Base-by-base conservation (phyloP, 169 alveolate genomes). In the Cryptosporidium felis region DNA sequence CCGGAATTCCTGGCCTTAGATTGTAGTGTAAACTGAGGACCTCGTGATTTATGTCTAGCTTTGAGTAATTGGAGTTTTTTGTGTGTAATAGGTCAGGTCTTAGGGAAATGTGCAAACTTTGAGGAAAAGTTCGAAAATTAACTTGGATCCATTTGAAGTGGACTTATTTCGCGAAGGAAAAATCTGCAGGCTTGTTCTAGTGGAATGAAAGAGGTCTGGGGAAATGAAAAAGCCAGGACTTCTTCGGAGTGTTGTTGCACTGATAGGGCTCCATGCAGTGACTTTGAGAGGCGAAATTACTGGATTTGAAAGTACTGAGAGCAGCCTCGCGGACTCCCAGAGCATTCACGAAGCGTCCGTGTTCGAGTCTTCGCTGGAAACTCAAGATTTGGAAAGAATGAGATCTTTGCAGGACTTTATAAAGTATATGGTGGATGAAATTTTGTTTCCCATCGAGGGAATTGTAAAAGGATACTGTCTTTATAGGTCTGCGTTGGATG, bases 401-500 rank as follows among this genome's bases (percentile, higher is more conserved):
- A 65, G 30, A 14, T n/a, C 12, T 26, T 6, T 65, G 62, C 49
- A 65, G 4, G 85, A 53, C 21, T 53, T 51, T 38, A 6, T 74
- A 1, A 74, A 56, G 10, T 74, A 53, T 41, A 14, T 74, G 56
- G 67, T 74, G 44, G 56, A 74, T 36, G 67, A 74, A 18, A 30
- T 56, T 14, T 30, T 74, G 21, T 74, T 74, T 23, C 85, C 85
- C 8, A 38, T 74, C 34, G 67, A 56, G 18, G 85, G 74, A 16
- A 56, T 74, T 26, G 49, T 56, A 23, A 49, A 56, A 10, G 85
- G 85, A 30, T 74, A 74, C 40, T 74, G 85, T 12, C 56, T 74
- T 23, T 74, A 49, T 40, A 49, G 67, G 28, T 49, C 85, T 10
- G 67, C 26, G 5, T 16, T 61, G n/a, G 59, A 74, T 23, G 67